Evolutionary conservation across 2,329 filamentous ascomycete species (phyloP).

Genomic region (Cadophora sp.): DNA sequence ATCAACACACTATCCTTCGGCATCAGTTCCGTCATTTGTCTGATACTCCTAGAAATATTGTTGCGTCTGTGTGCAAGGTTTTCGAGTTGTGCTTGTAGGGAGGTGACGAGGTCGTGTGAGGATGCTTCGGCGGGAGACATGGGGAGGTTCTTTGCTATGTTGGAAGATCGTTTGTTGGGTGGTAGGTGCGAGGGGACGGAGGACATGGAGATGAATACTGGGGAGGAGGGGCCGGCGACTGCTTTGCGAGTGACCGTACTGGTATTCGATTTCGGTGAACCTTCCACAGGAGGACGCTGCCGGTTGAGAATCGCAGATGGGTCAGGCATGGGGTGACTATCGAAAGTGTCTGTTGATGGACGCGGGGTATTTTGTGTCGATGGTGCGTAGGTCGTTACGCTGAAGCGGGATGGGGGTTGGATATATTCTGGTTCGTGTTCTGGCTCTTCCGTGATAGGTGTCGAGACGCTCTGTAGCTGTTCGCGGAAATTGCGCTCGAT

Average conservation of each 20-base stretch:
- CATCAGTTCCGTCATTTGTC: constrained; percentile 80
- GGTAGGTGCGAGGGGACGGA: constrained; percentile 18
- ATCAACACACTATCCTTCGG: constrained; percentile 72
- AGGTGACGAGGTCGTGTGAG: constrained; percentile 68
- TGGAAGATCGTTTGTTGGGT: constrained; percentile 30
- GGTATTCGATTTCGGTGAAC: constrained; percentile 23
- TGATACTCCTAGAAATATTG: constrained; percentile 76
- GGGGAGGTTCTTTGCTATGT: constrained; percentile 61
- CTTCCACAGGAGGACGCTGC: constrained; percentile 37
- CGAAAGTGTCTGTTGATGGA: constrained; percentile 39
- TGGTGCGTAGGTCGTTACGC: constrained; percentile 42
- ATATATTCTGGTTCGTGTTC: constrained; percentile 38
- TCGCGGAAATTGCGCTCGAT: constrained; percentile 42
- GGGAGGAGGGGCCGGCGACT: constrained; percentile 31
- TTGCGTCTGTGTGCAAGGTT: constrained; percentile 69
- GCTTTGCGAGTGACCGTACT: constrained; percentile 36
- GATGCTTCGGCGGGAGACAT: constrained; percentile 65
- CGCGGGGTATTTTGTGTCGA: constrained; percentile 40
- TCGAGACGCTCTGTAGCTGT: constrained; percentile 33
- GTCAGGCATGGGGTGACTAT: constrained; percentile 35
- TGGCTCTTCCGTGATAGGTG: constrained; percentile 22
- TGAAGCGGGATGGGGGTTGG: constrained; percentile 44
- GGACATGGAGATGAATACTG: constrained; percentile 42
- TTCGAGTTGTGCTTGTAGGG: constrained; percentile 70
- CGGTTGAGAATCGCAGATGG: constrained; percentile 40